Evolutionary conservation across 73 alveolate genomes (phyloP), one percentile per base, ranked within the genome.

Genomic region (Paramecium caudatum): DNA sequence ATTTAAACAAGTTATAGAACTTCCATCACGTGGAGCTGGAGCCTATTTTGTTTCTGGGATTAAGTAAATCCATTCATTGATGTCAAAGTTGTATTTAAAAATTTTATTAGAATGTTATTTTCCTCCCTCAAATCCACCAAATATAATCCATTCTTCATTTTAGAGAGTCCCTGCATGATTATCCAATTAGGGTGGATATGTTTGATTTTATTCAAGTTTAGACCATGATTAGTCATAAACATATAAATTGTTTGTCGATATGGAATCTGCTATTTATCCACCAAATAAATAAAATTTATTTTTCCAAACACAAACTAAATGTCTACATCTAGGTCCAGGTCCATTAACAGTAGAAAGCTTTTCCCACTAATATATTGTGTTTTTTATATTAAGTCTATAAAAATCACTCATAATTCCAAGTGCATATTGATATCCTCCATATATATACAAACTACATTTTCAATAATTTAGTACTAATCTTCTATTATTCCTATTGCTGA

Each of bases 351-450:
- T 46, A 55, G 49, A 36, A 23, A 83, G 49, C 19, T 15, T 48
- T 61, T 61, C 48, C 92, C 92, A 55, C 25, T 23, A 2, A 36
- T 21, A 83, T 32, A 25, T 10, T 0, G 49, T 65, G 0, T 34
- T 17, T 7, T n/a, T 21, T 7, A 83, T 46, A 13, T 83, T 55
- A 15, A 83, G 63, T 55, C 49, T 83, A 65, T 70, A 83, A 83
- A 83, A 83, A 45, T 83, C 92, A 17, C 82, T 37, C 80, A 83
- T 19, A 33, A 70, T 65, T 0, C 92, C 92, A 23, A 37, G 41
- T 32, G 86, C 12, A n/a, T 47, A 32, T 45, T 83, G 48, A 32
- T 83, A 83, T 36, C 92, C 92, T 23, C 92, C 92, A 49, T 83
- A 83, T 16, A 83, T 46, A 34, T 83, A 83, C 16, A 83, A 83